These are phyloP conservation scores for Talinum fruticosum DNA, from an alignment of 148 eudicot species.

Conservation along the genomic window DNA sequence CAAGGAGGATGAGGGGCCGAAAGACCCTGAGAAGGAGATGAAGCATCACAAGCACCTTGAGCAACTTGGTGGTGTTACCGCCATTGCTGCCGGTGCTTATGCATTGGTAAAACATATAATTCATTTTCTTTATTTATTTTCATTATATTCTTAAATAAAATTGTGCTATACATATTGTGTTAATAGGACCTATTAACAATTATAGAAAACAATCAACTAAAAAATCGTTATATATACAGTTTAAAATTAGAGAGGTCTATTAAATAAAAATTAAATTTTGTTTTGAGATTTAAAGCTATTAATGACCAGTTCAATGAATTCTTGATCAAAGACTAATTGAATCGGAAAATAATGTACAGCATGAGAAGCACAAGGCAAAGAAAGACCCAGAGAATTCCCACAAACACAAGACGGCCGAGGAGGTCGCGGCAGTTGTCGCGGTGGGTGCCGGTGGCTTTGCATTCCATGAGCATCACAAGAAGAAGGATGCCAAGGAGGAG, in stretches of 20 bases:
- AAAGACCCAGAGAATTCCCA: constrained; percentile 21
- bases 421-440: constrained; percentile 6
- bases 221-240: too few relatives aligned
- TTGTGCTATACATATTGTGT: too few relatives aligned
- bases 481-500: constrained; percentile 23
- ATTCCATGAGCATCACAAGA: constrained; percentile 23
- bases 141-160: too few relatives aligned
- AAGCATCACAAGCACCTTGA: constrained; percentile 7
- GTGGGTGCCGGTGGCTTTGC: constrained; percentile 24
- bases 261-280: too few relatives aligned
- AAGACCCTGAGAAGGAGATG: neutral
- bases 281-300: too few relatives aligned
- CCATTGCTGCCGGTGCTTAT: neutral
- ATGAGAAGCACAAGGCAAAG: constrained; percentile 7
- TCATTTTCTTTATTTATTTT: neutral
- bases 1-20: constrained; percentile 3
- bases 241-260: too few relatives aligned
- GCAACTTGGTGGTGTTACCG: neutral
- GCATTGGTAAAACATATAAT: neutral
- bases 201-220: too few relatives aligned
- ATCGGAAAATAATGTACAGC: neutral
- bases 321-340: neutral
- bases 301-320: too few relatives aligned
- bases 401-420: constrained; percentile 8
- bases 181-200: too few relatives aligned